A percentile compares a stretch with the other conserved stretches of the same genome.
These are phyloP conservation scores for Babesia ovata DNA, from an alignment of 169 alveolate genomes.

Conservation along the genomic window DNA sequence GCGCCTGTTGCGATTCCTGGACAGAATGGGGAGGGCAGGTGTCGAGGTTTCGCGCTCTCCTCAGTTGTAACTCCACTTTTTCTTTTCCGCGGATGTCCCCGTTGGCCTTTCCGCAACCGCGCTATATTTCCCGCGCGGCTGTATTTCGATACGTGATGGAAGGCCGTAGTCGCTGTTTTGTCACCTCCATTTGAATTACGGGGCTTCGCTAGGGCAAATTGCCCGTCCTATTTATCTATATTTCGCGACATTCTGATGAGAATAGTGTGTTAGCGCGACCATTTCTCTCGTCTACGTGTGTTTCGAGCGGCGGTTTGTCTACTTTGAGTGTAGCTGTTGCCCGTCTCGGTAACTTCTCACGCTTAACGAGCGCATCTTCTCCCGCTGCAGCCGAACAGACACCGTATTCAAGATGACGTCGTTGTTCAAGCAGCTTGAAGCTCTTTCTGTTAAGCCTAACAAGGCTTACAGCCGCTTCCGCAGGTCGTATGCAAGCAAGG, in stretches of 20 bases:
- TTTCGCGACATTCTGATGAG: neutral
- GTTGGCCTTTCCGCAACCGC: neutral
- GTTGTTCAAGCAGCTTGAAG: constrained; percentile 26
- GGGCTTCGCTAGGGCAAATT: neutral
- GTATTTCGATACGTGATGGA: constrained; percentile 14
- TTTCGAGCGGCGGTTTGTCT: neutral
- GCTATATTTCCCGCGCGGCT: neutral
- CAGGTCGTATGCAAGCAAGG: constrained; percentile 19
- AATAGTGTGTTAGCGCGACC: neutral
- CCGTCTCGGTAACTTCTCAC: neutral
- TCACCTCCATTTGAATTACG: neutral
- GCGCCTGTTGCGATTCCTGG: too few species aligned
- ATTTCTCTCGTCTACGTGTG: neutral
- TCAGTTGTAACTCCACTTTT: neutral
- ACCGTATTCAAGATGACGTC: constrained; percentile 10
- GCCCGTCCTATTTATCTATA: too few species aligned
- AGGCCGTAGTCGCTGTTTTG: constrained; percentile 12
- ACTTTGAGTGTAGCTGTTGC: neutral
- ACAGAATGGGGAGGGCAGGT: constrained; percentile 23
- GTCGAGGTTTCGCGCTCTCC: neutral
- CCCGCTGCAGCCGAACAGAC: neutral
- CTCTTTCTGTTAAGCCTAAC: constrained; percentile 18
- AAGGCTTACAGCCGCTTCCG: constrained; percentile 37
- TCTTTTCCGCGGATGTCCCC: neutral
- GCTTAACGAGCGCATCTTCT: neutral